Evolutionary conservation across 164 flowering plant genomes (phyloP), one percentile per base, ranked within the genome.

Genomic region (Chimonanthus salicifolius): DNA sequence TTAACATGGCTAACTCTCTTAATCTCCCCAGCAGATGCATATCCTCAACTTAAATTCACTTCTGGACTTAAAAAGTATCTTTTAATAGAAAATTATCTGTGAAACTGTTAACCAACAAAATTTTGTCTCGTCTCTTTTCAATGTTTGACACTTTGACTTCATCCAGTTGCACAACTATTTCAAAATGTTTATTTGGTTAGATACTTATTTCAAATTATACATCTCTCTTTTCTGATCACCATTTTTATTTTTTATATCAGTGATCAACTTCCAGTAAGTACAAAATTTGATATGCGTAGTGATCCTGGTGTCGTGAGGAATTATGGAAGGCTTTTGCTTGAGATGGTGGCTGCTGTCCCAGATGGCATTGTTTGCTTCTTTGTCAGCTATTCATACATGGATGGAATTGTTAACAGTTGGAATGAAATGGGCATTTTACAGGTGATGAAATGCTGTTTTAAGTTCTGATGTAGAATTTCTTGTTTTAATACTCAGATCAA

Each of bases 381-480:
- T 77, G 99, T 96, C 69, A 96, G 99, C 85, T 96, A 96, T 77
- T 96, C 99, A 3, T 96, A 96, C 76, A 96, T 96, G 99, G 99
- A 96, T 85, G 97, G 87, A 65, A 94, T 94, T 62, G 88, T 96
- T 51, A 92, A 89, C 76, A 90, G 88, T 74, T 96, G 99, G 99
- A 92, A 96, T 82, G 93, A 96, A 76, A 85, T 75, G 82, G 93
- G 93, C 66, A 91, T 94, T 75, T 74, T 96, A 64, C 88, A 92
- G 98, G 99, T 94, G 73, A 73, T 15, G 10, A 50, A 54, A 47
- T 58, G 51, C 46, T 73, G 6, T 75, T 6, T 46, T 49, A 54
- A 54, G 11, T 54, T n/a, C 4, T 54, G 9, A 49, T 49, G 51
- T 1, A 33, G 33, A 33, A 33, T 33, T 33, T 33, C 33, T 33